phyloP scores from a whole-genome alignment of 2,329 filamentous ascomycete genomes.

The Venturia oleaginea region DNA sequence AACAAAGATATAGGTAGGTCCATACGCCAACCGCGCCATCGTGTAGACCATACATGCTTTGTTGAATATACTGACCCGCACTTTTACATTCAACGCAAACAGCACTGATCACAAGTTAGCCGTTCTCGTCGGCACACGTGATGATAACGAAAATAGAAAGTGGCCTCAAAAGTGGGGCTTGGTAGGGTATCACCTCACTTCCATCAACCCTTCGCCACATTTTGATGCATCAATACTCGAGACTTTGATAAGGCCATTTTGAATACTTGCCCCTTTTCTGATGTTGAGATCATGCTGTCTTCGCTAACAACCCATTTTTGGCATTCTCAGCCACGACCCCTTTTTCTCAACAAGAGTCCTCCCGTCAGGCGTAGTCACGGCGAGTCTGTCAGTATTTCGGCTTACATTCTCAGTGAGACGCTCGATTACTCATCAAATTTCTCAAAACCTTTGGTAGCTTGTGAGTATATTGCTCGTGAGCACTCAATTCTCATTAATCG shows the following conservation, averaged over 20 bases:
- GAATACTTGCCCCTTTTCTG: too few relatives aligned
- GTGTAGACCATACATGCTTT: background rate
- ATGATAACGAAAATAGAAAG: background rate
- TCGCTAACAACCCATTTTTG: too few relatives aligned
- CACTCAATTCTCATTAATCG: too few relatives aligned
- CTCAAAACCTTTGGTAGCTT: too few relatives aligned
- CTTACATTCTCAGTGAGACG: too few relatives aligned
- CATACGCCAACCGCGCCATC: constrained; percentile 4
- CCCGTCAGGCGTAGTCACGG: too few relatives aligned
- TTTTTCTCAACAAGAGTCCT: too few relatives aligned
- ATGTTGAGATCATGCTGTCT: too few relatives aligned
- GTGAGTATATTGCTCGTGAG: background rate
- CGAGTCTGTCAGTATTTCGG: too few relatives aligned
- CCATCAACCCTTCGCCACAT: background rate
- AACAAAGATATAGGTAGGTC: background rate
- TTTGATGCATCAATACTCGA: too few relatives aligned
- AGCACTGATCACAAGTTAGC: background rate
- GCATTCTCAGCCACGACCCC: too few relatives aligned
- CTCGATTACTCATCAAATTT: too few relatives aligned
- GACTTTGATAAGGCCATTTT: background rate
- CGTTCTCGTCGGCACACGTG: background rate
- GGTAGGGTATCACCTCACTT: background rate
- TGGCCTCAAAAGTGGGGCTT: background rate
- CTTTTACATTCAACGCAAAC: background rate
- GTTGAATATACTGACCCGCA: background rate